Evolutionary conservation across 2,329 filamentous ascomycete genomes (phyloP), one percentile per base, ranked within the genome.

Genomic region (Aspergillus pseudoterreus): DNA sequence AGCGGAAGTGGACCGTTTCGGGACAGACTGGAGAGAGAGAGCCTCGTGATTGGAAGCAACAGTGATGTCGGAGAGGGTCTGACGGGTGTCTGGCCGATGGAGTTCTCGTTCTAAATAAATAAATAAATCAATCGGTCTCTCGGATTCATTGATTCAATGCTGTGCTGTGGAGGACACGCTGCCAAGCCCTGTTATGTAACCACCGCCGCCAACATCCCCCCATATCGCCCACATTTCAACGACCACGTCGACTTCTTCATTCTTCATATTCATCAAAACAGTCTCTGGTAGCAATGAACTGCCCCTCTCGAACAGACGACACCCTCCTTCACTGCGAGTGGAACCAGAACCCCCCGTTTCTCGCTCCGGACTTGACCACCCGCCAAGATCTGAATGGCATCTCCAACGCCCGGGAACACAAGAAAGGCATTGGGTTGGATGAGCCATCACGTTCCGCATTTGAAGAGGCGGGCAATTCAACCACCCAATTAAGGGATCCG

Each of bases 361-460:
- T 82, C 48, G 72, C 78, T 21, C 63, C 76, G 17, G 71, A 76
- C 45, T 64, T 78, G 45, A 82, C 79, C 22, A 81, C 79, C 38
- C 70, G 79, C 58, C 74, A 81, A 69, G 79, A 82, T 61, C 69
- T 82, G 52, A 81, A 81, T 55, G 79, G 79, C 55, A 78, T 79
- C 55, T 70, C 76, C 57, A 82, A 82, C 64, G 65, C 75, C 17
- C 75, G 78, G 19, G 72, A 76, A 59, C 70, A 72, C 53, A 58
- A 60, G 43, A 53, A 53, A 21, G 56, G 55, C 12, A 22, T 44
- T 12, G 45, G 51, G 32, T 32, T 49, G 44, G 45, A 48, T 41
- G 22, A 45, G 15, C 19, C 21, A 14, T 45, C 50, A 6, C 45
- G 32, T 30, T 17, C 47, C 6, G 41, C 38, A 21, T 42, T 41